These are phyloP conservation scores for Harringtonia aguacate DNA, from an alignment of 2,329 filamentous ascomycete genomes.

Conservation along the genomic window DNA sequence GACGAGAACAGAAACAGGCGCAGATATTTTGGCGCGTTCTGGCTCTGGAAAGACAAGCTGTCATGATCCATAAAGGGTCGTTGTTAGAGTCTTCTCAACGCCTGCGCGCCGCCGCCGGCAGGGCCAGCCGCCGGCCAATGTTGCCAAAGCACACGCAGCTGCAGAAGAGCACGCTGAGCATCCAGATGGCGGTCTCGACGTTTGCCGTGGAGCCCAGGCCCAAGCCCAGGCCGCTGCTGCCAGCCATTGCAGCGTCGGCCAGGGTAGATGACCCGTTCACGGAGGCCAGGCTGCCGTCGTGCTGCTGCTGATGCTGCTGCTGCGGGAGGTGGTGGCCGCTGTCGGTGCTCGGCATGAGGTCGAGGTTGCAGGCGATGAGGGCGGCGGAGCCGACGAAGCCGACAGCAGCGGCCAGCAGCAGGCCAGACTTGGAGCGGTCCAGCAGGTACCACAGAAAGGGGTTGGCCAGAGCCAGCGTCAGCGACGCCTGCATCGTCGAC, in stretches of 20 bases:
- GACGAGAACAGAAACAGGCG: too few relatives aligned
- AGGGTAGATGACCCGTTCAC: too few relatives aligned
- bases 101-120: conserved; percentile 15
- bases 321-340: conserved; percentile 17
- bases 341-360: conserved; percentile 59
- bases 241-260: too few relatives aligned
- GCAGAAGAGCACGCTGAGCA: conserved; percentile 87
- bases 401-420: conserved; percentile 66
- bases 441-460: conserved; percentile 94
- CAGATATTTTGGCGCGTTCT: too few relatives aligned
- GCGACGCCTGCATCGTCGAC: conserved; percentile 84
- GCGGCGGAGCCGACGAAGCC: conserved; percentile 64
- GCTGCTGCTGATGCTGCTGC: conserved; percentile 3
- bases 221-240: conserved; percentile 2
- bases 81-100: neutral
- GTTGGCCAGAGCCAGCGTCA: conserved; percentile 83
- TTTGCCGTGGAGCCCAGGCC: conserved; percentile 26
- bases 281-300: too few relatives aligned
- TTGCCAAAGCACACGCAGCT: conserved; percentile 95
- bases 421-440: conserved; percentile 77
- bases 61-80: neutral
- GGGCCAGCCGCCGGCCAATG: conserved; percentile 71
- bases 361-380: conserved; percentile 64
- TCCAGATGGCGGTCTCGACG: conserved; percentile 72
- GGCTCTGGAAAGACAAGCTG: neutral